Evolutionary conservation across 1,284 basidiomycete species (phyloP).

Genomic region (Boletus semigastroideus): DNA sequence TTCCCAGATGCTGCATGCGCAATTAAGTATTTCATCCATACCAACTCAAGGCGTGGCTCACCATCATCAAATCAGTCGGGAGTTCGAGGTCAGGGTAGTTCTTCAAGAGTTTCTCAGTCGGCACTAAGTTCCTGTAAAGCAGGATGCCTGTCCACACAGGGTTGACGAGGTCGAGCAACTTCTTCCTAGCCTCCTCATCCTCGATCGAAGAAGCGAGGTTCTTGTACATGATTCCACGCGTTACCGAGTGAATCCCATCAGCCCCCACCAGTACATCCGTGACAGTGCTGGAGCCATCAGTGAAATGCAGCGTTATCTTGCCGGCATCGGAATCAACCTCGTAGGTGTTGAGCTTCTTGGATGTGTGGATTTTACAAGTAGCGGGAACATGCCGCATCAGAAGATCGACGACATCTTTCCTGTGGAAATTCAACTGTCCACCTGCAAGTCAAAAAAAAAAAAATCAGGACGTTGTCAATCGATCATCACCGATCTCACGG

Average conservation of each 20-base stretch:
- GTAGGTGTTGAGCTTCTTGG: slow-evolving; percentile 33
- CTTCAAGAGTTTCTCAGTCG: slow-evolving; percentile 11
- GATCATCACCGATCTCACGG: slow-evolving; percentile 2
- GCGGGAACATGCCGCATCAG: slow-evolving; percentile 29
- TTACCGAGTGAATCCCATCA: slow-evolving; percentile 24
- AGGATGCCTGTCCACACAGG: slow-evolving; percentile 24
- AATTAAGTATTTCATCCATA: background rate
- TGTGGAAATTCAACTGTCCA: slow-evolving; percentile 30
- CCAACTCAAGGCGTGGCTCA: slow-evolving; percentile 17
- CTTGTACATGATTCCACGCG: slow-evolving; percentile 22
- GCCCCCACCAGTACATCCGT: slow-evolving; percentile 38
- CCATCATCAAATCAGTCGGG: slow-evolving; percentile 36
- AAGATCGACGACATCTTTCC: slow-evolving; percentile 35
- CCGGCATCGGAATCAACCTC: slow-evolving; percentile 8
- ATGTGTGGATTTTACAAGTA: slow-evolving; percentile 32
- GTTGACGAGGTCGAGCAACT: slow-evolving; percentile 12
- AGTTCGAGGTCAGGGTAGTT: slow-evolving; percentile 36
- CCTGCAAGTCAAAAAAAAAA: slow-evolving; percentile 11
- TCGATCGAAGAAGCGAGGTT: slow-evolving; percentile 4
- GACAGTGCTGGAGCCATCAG: slow-evolving; percentile 31
- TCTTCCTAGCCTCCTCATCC: slow-evolving; percentile 6
- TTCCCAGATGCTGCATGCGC: slow-evolving; percentile 41
- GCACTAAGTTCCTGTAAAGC: slow-evolving; percentile 20
- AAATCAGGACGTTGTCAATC: background rate
- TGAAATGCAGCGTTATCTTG: slow-evolving; percentile 29